phyloP scores from a whole-genome alignment of 441 rosid genomes.

The Bruguiera hainesii region DNA sequence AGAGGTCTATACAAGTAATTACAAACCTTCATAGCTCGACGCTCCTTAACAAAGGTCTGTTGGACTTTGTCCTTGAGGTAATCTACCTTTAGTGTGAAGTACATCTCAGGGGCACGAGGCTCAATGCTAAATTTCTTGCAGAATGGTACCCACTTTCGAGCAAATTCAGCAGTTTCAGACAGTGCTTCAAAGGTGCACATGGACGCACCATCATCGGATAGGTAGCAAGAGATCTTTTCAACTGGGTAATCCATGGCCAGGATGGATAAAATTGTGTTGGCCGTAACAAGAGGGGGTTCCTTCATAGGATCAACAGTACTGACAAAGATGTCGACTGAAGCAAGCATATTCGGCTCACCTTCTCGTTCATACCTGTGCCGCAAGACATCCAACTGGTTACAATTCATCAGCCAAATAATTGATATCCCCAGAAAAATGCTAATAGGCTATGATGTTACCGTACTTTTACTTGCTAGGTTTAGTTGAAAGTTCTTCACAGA shows the following conservation, averaged over 20 bases:
- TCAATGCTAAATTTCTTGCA: conserved; percentile 53
- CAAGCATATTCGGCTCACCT: conserved; percentile 83
- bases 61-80: conserved; percentile 96
- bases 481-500: no score
- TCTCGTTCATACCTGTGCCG: conserved; percentile 65
- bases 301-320: conserved; percentile 98
- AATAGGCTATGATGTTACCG: not conserved
- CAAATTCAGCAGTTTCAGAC: conserved; percentile 67
- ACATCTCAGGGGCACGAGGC: conserved; percentile 66
- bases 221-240: conserved; percentile 86
- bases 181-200: conserved; percentile 85
- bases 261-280: conserved; percentile 80
- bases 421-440: not conserved
- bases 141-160: conserved; percentile 62
- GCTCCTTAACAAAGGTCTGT: conserved; percentile 87
- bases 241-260: conserved; percentile 93
- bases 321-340: conserved; percentile 80
- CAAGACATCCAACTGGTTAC: no score
- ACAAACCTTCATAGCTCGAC: conserved; percentile 92
- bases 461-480: not conserved
- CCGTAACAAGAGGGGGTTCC: conserved; percentile 94
- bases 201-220: conserved; percentile 94
- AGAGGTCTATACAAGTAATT: not conserved
- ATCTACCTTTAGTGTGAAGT: conserved; percentile 74
- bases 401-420: not conserved